These are phyloP conservation scores for Phenoliferia sp. DNA, from an alignment of 1,284 basidiomycete genomes.

Conservation along the genomic window DNA sequence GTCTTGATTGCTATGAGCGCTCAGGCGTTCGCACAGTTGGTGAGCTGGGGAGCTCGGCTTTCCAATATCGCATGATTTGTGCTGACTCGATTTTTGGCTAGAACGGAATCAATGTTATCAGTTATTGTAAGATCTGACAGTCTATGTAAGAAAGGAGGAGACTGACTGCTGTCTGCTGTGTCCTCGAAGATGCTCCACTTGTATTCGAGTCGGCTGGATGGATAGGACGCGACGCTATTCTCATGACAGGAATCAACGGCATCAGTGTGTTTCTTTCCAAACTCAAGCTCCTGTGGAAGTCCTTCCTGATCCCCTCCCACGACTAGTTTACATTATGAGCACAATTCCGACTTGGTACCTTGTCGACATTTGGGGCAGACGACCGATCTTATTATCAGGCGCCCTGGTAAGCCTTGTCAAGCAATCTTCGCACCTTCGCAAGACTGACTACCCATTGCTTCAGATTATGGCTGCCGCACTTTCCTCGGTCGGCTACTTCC, in stretches of 20 bases:
- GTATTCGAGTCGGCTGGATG: slow-evolving; percentile 71
- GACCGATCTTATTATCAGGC: slow-evolving; percentile 84
- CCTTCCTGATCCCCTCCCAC: too few species aligned
- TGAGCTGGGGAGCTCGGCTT: slow-evolving; percentile 43
- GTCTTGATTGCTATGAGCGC: slow-evolving; percentile 96
- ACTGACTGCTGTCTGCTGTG: too few species aligned
- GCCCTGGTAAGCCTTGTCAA: slow-evolving; percentile 61
- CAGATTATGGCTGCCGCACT: slow-evolving; percentile 71
- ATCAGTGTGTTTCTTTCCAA: slow-evolving; percentile 43
- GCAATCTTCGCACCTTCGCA: neutral
- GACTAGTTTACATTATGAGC: slow-evolving; percentile 27
- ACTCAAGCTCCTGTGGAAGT: slow-evolving; percentile 1
- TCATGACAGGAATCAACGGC: slow-evolving; percentile 95
- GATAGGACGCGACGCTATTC: slow-evolving; percentile 91
- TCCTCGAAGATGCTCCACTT: slow-evolving; percentile 57
- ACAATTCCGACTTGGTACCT: slow-evolving; percentile 74
- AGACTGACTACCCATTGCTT: neutral
- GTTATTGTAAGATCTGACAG: neutral
- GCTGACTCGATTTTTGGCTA: neutral
- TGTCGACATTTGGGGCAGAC: slow-evolving; percentile 85
- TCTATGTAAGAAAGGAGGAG: too few species aligned
- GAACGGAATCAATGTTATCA: slow-evolving; percentile 46
- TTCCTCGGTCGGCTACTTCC: slow-evolving; percentile 80
- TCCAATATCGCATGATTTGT: neutral
- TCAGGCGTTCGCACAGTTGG: slow-evolving; percentile 91